Evolutionary conservation across 306 rosid species (phyloP), one percentile per base, ranked within the genome.

Genomic region (Hippophae rhamnoides): DNA sequence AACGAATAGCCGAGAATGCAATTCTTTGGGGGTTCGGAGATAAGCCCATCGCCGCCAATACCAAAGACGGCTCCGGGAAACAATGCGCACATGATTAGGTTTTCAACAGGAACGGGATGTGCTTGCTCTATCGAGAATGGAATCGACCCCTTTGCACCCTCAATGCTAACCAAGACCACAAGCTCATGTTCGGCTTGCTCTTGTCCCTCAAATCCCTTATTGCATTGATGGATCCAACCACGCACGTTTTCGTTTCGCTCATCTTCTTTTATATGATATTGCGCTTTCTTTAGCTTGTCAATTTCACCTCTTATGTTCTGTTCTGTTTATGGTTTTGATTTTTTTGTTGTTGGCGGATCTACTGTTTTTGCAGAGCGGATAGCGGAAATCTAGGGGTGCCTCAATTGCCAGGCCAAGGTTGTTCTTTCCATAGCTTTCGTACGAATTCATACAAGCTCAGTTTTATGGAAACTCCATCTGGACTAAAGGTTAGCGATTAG

Each of bases 321-420:
- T 48, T 63, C 31, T 7, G 7, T 7, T 52, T 62, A 3, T 4
- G 12, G 5, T 5, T 2, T 7, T 46, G 3, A 38, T 57, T 27
- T 12, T 13, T n/a, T 50, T 51, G 31, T 55, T 10, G 10, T 10
- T 49, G 12, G n/a, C 52, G 47, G 52, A 43, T 61, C 26, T 42
- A 55, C 57, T 55, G 60, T 57, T 46, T 46, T 43, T 78, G 70
- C 77, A 86, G 97, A 54, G 81, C 84, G 9, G 94, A 88, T 53
- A 93, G 75, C 79, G 94, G 89, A 50, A 93, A 93, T 70, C 99
- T 93, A 43, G 99, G 95, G 8, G 83, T 92, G 67, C 95, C 96
- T 56, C 99, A 92, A 70, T 73, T 92, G 72, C 89, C 95, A 8
- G 99, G 99, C 51, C 95, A 92, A 76, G 99, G 99, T 52, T 92